Evolutionary conservation across 108 stramenopile species (phyloP).

Genomic region (Stephanodiscus triporus): DNA sequence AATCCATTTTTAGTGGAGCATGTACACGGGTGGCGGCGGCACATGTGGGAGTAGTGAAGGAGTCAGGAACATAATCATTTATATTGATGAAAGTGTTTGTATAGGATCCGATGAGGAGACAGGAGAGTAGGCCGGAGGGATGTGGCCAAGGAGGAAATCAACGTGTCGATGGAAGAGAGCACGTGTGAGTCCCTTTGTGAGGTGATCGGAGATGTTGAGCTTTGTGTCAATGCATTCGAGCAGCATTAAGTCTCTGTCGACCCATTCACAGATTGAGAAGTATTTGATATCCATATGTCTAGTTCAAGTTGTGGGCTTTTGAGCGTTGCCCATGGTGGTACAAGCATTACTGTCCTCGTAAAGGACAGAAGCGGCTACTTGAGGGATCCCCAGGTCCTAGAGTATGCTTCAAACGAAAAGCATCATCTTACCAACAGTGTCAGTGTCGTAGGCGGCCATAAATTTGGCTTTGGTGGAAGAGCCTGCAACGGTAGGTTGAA

Average conservation of each 20-base stretch:
- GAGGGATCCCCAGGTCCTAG: conserved; percentile 40
- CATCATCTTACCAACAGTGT: conserved; percentile 35
- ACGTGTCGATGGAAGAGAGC: conserved; percentile 10
- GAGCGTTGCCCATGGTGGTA: conserved; percentile 18
- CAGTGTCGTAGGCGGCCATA: conserved; percentile 19
- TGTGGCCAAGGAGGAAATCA: conserved; percentile 7
- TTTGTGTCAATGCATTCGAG: neutral
- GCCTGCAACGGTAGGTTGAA: conserved; percentile 32
- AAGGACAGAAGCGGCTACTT: conserved; percentile 1
- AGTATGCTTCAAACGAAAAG: conserved; percentile 37
- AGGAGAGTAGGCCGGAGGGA: conserved; percentile 13
- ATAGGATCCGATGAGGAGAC: too few relatives aligned
- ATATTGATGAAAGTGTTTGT: too few relatives aligned
- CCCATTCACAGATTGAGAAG: neutral
- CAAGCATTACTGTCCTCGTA: conserved; percentile 30
- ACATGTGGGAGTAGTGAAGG: too few relatives aligned
- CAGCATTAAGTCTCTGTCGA: neutral
- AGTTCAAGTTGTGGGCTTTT: conserved; percentile 22
- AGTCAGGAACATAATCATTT: too few relatives aligned
- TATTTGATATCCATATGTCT: conserved; percentile 32
- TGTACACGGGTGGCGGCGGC: too few relatives aligned
- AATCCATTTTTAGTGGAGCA: too few relatives aligned
- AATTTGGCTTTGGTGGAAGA: conserved; percentile 35
- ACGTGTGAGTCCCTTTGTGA: conserved; percentile 3
- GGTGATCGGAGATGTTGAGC: neutral